Evolutionary conservation across 257 asterid species (phyloP), one percentile per base, ranked within the genome.

Genomic region (Rubia yunnanensis): DNA sequence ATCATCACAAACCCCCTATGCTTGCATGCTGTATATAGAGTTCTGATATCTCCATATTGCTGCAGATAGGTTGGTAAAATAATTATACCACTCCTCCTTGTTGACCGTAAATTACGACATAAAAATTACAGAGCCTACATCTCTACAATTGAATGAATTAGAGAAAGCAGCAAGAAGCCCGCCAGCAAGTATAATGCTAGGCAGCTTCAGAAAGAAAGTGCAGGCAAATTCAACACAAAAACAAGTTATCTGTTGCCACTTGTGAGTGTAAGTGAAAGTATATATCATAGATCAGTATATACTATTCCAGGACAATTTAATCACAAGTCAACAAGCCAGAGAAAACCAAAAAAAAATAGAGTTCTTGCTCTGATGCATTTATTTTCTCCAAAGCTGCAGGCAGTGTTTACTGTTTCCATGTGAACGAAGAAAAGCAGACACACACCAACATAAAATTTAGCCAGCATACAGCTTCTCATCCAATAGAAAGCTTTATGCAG

Each of bases 1-100:
- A 94, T 94, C 99, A 94, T 94, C 77, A 94, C 99, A 71, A 94
- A 94, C 27, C 99, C 99, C 79, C 99, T 81, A 73, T 90, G 96
- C 88, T 94, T 94, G 71, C 99, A 94, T 63, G 96, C 88, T 59
- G 99, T 90, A 66, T 94, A 94, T 60, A 94, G 82, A 68, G 96
- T 88, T 80, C 99, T 83, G 86, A 94, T 86, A 77, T 88, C 96
- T 56, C 99, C 99, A 81, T 83, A 88, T 90, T 90, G 96, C 99
- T 94, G 36, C 79, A 73, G 38, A n/a, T 61, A 46, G 64, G 63
- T 3, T 27, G 30, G 31, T 49, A 11, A 55, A 30, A 39, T 61
- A 49, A 49, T 55, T 5, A 73, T 8, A 54, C 30, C 14, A 44
- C 34, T 23, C 7, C 11, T 17, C 30, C 36, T 11, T 20, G 18